phyloP scores from a whole-genome alignment of 2,329 filamentous ascomycete species.

The Furcasterigmium sp. region DNA sequence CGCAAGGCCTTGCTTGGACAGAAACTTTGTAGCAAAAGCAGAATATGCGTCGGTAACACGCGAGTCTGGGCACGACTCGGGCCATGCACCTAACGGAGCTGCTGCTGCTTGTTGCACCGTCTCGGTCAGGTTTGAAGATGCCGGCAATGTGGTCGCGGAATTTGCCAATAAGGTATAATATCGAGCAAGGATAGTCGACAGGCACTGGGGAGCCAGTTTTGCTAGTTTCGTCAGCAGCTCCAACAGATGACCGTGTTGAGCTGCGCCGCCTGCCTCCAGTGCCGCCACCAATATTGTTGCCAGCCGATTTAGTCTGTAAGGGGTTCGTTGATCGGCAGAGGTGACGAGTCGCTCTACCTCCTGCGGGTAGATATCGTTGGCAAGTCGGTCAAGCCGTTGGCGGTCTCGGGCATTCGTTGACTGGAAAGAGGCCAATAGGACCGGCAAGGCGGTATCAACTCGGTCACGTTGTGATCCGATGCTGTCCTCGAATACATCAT shows the following conservation, averaged over 20 bases:
- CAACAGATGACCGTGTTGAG: slow-evolving; percentile 21
- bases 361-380: slow-evolving; percentile 33
- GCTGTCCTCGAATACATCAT: slow-evolving; percentile 44
- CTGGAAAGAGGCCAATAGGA: slow-evolving; percentile 47
- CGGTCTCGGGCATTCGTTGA: slow-evolving; percentile 38
- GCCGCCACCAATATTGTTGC: slow-evolving; percentile 27
- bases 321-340: slow-evolving; percentile 18
- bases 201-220: slow-evolving; percentile 18
- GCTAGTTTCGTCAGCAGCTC: slow-evolving; percentile 27
- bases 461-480: slow-evolving; percentile 26
- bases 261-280: slow-evolving; percentile 16
- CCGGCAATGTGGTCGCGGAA: slow-evolving; percentile 15
- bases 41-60: slow-evolving; percentile 19
- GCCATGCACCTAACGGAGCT: background rate
- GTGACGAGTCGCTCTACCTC: slow-evolving; percentile 29
- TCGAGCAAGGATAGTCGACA: slow-evolving; percentile 18
- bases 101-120: background rate
- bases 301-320: slow-evolving; percentile 27
- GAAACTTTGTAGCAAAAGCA: slow-evolving; percentile 31
- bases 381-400: slow-evolving; percentile 38
- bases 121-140: background rate
- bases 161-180: slow-evolving; percentile 36
- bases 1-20: slow-evolving; percentile 19
- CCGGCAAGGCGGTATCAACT: slow-evolving; percentile 34
- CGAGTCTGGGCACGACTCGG: background rate